Percentiles rank a stretch among this genome's conserved stretches.
Conservation (phyloP, 2,329 filamentous ascomycete species). For the Alternaria triticimaculans region DNA sequence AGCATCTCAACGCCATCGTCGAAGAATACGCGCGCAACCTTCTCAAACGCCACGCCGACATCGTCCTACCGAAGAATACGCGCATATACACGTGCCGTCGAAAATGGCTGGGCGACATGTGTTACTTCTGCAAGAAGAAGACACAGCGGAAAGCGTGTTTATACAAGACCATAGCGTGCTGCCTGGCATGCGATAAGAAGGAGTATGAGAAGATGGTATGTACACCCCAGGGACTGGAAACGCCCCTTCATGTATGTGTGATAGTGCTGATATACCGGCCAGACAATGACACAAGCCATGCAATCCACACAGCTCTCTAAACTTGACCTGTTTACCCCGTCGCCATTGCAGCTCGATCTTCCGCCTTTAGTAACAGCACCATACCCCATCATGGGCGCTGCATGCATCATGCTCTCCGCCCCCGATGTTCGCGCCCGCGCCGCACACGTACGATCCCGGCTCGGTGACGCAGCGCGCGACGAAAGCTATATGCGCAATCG, state of each 20-base stretch:
- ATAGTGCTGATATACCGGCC: not conserved
- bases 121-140: slow-evolving; percentile 35
- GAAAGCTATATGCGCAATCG: slow-evolving; percentile 17
- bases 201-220: slow-evolving; percentile 39
- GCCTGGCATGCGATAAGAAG: slow-evolving; percentile 32
- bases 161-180: slow-evolving; percentile 31
- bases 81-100: slow-evolving; percentile 26
- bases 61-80: slow-evolving; percentile 20
- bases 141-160: slow-evolving; percentile 35
- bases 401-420: slow-evolving; percentile 32
- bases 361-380: slow-evolving; percentile 27
- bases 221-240: not conserved
- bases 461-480: slow-evolving; percentile 12
- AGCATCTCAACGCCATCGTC: slow-evolving; percentile 28
- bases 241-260: accelerated
- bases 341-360: slow-evolving; percentile 31
- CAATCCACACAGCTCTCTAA: slow-evolving; percentile 33
- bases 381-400: slow-evolving; percentile 26
- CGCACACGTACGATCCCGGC: slow-evolving; percentile 19
- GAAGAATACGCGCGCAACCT: slow-evolving; percentile 41
- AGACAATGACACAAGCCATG: slow-evolving; percentile 42
- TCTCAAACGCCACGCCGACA: slow-evolving; percentile 30
- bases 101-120: slow-evolving; percentile 35
- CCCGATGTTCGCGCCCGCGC: slow-evolving; percentile 31
- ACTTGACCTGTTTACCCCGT: slow-evolving; percentile 44